These are phyloP conservation scores for Lentinus brumalis DNA, from an alignment of 768 basidiomycete species.

Conservation along the genomic window DNA sequence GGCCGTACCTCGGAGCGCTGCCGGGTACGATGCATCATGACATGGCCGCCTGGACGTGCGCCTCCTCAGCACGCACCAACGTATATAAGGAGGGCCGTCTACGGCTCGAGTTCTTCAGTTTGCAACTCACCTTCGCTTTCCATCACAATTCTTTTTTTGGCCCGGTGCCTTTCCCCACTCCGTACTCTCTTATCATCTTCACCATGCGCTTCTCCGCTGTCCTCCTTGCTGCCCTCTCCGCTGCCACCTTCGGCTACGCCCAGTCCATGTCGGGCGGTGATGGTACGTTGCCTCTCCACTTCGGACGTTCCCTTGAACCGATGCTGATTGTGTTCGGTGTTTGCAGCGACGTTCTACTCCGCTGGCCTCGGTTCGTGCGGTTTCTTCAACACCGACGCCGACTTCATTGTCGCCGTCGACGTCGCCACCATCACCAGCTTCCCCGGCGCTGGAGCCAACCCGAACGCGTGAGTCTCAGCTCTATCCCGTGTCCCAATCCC, in stretches of 20 bases:
- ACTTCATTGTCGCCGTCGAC: slow-evolving; percentile 41
- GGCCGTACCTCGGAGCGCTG: not conserved
- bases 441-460: slow-evolving; percentile 27
- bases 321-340: not conserved
- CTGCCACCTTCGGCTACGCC: slow-evolving; percentile 4
- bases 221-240: slow-evolving; percentile 7
- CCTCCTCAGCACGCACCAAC: not conserved
- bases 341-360: slow-evolving; percentile 34
- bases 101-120: slow-evolving; percentile 20
- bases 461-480: slow-evolving; percentile 5
- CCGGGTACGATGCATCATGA: too few relatives aligned
- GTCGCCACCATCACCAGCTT: slow-evolving; percentile 34
- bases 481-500: not conserved
- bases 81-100: too few relatives aligned
- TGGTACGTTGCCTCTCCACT: slow-evolving; percentile 3
- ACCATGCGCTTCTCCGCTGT: slow-evolving; percentile 17
- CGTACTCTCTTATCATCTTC: not conserved
- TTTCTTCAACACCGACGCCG: slow-evolving; percentile 28
- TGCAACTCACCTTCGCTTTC: slow-evolving; percentile 23
- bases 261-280: slow-evolving; percentile 9
- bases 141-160: slow-evolving; percentile 9
- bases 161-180: not conserved
- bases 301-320: not conserved
- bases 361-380: slow-evolving; percentile 48
- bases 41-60: not conserved